These are phyloP conservation scores for Graphium sp. DNA, from an alignment of 2,329 filamentous ascomycete genomes.

Conservation along the genomic window DNA sequence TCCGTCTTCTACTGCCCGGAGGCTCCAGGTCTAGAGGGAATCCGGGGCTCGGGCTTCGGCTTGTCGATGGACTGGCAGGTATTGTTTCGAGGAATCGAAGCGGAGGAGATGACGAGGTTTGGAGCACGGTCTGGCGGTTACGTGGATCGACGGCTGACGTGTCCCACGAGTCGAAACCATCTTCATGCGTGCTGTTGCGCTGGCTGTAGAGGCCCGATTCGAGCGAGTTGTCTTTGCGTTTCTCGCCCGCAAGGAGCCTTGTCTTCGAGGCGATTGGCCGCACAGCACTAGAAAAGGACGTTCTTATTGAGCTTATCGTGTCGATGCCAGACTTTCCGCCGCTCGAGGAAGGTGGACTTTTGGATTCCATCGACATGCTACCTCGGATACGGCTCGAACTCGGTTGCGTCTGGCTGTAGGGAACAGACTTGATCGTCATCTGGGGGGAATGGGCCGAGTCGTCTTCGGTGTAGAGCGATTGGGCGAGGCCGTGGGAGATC, in stretches of 20 bases:
- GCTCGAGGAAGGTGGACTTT: slow-evolving; percentile 25
- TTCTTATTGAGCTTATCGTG: slow-evolving; percentile 28
- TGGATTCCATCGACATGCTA: slow-evolving; percentile 17
- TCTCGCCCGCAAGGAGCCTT: slow-evolving; percentile 27
- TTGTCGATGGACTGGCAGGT: slow-evolving; percentile 46
- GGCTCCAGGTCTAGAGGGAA: slow-evolving; percentile 35
- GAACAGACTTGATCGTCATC: slow-evolving; percentile 31
- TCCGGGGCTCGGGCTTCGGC: slow-evolving; percentile 47
- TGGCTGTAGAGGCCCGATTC: slow-evolving; percentile 22
- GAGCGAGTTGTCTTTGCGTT: slow-evolving; percentile 27
- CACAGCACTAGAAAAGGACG: slow-evolving; percentile 27
- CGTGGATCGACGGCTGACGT: slow-evolving; percentile 50
- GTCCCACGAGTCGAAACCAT: slow-evolving; percentile 62
- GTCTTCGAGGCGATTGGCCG: slow-evolving; percentile 41
- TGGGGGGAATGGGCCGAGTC: slow-evolving; percentile 13
- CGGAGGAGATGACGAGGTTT: slow-evolving; percentile 24
- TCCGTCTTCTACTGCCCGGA: slow-evolving; percentile 10
- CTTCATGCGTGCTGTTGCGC: slow-evolving; percentile 23
- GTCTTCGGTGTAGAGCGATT: slow-evolving; percentile 14
- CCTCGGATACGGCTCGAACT: slow-evolving; percentile 14
- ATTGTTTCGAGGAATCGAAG: slow-evolving; percentile 52
- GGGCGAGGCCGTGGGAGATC: slow-evolving; percentile 10
- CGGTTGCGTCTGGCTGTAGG: slow-evolving; percentile 28
- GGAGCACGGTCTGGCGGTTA: slow-evolving; percentile 38
- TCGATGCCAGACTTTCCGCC: slow-evolving; percentile 25